Conservation (phyloP, 257 asterid species). For the Ilex aquifolium region DNA sequence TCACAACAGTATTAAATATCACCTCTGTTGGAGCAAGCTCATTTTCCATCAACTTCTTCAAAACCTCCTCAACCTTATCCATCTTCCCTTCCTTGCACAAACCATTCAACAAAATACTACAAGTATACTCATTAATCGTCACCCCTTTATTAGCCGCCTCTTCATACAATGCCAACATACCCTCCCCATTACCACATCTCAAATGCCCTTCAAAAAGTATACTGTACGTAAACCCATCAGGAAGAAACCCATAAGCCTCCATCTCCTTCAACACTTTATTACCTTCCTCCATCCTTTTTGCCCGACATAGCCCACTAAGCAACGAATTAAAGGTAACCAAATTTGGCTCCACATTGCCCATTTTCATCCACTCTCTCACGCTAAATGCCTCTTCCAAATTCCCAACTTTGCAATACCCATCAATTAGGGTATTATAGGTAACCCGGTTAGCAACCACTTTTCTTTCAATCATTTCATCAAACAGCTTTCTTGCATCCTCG, state of each 20-base stretch:
- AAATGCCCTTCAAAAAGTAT: conserved; percentile 60
- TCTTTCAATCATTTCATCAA: conserved; percentile 62
- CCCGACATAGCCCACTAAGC: conserved; percentile 60
- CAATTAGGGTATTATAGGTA: conserved; percentile 68
- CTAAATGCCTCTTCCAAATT: conserved; percentile 49
- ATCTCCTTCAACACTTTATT: conserved; percentile 53
- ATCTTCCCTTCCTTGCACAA: conserved; percentile 56
- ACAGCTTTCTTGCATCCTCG: conserved; percentile 57
- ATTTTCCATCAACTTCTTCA: conserved; percentile 40
- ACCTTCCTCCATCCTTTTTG: conserved; percentile 66
- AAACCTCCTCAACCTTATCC: conserved; percentile 49
- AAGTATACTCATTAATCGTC: conserved; percentile 36
- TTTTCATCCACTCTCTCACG: conserved; percentile 51
- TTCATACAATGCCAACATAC: conserved; percentile 47
- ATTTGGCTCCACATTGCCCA: conserved; percentile 45
- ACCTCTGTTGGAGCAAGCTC: conserved; percentile 55
- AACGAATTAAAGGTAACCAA: conserved; percentile 61
- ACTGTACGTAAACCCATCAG: conserved; percentile 66
- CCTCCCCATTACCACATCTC: conserved; percentile 45
- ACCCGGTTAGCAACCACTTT: conserved; percentile 46
- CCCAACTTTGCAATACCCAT: conserved; percentile 69
- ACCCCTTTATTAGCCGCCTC: conserved; percentile 48
- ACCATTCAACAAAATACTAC: conserved; percentile 51
- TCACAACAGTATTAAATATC: conserved; percentile 48
- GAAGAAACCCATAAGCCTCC: conserved; percentile 44